Evolutionary conservation across 805 yeast species (phyloP).

Genomic region (Starmera pachycereana): DNA sequence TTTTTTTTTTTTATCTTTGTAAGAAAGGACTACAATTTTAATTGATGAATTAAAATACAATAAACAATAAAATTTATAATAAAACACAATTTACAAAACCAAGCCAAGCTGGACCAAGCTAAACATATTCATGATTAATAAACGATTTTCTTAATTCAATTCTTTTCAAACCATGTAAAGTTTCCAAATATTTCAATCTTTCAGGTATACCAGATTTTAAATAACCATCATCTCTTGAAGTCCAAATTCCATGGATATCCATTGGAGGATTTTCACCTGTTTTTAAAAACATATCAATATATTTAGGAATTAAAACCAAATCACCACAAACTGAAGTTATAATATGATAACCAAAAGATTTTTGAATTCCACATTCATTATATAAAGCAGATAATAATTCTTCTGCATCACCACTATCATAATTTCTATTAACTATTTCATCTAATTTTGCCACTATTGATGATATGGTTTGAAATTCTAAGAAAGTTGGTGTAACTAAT

Average conservation of each 20-base stretch:
- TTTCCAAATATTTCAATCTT: constrained; percentile 22
- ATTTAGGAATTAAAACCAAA: constrained; percentile 30
- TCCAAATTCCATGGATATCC: constrained; percentile 36
- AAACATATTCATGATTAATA: constrained; percentile 25
- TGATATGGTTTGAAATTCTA: constrained; percentile 23
- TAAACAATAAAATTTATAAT: too few species aligned
- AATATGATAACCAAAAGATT: constrained; percentile 30
- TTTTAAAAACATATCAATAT: constrained; percentile 28
- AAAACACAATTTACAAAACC: too few species aligned
- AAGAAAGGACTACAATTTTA: too few species aligned
- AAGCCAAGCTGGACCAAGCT: neutral
- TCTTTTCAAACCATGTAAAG: constrained; percentile 31
- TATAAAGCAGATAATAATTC: constrained; percentile 29
- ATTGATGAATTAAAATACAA: too few species aligned
- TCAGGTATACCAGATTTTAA: constrained; percentile 24
- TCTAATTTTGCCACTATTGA: constrained; percentile 24
- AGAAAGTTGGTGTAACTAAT: constrained; percentile 23
- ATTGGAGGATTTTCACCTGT: constrained; percentile 32
- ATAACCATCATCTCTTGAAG: constrained; percentile 30
- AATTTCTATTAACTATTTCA: constrained; percentile 30
- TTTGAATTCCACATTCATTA: constrained; percentile 31
- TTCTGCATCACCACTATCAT: constrained; percentile 32
- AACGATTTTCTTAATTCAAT: constrained; percentile 31
- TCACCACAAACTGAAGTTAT: constrained; percentile 35
- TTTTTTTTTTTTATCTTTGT: too few species aligned